phyloP scores from a whole-genome alignment of 805 yeast species.

The Cyberlindnera subsufficiens region DNA sequence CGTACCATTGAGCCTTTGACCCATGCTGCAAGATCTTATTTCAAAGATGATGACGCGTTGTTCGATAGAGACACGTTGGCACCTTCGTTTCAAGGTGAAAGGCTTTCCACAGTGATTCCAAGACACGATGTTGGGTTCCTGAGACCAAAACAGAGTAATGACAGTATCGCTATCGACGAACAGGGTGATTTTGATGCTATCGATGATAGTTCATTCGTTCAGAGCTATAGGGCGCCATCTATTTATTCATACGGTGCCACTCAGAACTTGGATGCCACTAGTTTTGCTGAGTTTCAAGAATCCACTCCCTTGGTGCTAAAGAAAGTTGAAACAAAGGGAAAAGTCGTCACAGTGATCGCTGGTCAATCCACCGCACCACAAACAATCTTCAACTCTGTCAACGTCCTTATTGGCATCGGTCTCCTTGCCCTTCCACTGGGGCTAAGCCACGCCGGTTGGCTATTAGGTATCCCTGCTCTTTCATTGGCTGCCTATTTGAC shows the following conservation, averaged over 20 bases:
- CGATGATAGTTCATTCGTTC: constrained; percentile 35
- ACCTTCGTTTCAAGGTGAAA: constrained; percentile 58
- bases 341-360: constrained; percentile 61
- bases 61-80: constrained; percentile 65
- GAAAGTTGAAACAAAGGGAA: constrained; percentile 70
- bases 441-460: constrained; percentile 66
- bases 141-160: constrained; percentile 16
- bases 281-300: constrained; percentile 41
- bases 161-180: constrained; percentile 18
- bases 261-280: constrained; percentile 27
- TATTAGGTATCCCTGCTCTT: constrained; percentile 56
- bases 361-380: constrained; percentile 83
- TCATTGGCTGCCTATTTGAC: constrained; percentile 60
- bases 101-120: constrained; percentile 49
- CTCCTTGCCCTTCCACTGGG: constrained; percentile 70
- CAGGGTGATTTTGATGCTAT: constrained; percentile 28
- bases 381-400: constrained; percentile 71
- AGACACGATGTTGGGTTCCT: constrained; percentile 28
- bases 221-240: constrained; percentile 24
- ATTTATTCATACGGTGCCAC: constrained; percentile 27
- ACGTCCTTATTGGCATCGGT: constrained; percentile 73
- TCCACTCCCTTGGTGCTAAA: constrained; percentile 49
- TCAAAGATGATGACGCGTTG: constrained; percentile 55
- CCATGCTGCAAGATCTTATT: constrained; percentile 50
- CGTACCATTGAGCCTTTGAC: constrained; percentile 43